phyloP scores from a whole-genome alignment of 176 grass and related monocot species.

The Lolium rigidum region DNA sequence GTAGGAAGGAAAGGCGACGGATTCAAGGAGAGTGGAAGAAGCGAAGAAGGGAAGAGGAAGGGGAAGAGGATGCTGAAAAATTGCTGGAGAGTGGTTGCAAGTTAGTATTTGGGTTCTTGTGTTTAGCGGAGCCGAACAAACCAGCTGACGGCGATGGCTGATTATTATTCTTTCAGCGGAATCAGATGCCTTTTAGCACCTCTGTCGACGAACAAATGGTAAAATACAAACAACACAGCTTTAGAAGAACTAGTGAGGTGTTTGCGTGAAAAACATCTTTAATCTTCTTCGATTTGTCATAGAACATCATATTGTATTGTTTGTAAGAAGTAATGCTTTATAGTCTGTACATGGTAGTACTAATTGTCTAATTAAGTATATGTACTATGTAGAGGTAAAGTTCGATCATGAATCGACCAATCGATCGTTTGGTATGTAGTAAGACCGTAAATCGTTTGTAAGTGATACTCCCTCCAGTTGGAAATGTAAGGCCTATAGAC shows the following conservation, averaged over 20 bases:
- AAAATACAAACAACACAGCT: background rate
- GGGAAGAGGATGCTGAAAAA: background rate
- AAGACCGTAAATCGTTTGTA: background rate
- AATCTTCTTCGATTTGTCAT: background rate
- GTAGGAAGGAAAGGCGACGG: conserved; percentile 8
- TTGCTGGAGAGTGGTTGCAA: background rate
- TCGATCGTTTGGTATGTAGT: background rate
- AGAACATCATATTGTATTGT: background rate
- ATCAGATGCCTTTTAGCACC: conserved; percentile 21
- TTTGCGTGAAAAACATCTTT: background rate
- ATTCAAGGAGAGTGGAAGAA: conserved; percentile 26
- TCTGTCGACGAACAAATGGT: background rate
- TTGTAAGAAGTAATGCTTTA: no score
- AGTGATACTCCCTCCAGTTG: background rate
- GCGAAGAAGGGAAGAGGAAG: background rate
- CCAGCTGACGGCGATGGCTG: conserved; percentile 14
- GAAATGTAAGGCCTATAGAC: background rate
- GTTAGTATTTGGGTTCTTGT: conserved; percentile 12
- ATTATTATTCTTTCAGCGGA: background rate
- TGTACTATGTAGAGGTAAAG: background rate
- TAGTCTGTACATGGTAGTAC: no score
- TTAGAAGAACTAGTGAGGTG: background rate
- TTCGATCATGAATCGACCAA: background rate
- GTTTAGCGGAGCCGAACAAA: background rate
- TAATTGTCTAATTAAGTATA: no score